phyloP scores from a whole-genome alignment of 108 stramenopile genomes.

The Stephanodiscus minutulus region DNA sequence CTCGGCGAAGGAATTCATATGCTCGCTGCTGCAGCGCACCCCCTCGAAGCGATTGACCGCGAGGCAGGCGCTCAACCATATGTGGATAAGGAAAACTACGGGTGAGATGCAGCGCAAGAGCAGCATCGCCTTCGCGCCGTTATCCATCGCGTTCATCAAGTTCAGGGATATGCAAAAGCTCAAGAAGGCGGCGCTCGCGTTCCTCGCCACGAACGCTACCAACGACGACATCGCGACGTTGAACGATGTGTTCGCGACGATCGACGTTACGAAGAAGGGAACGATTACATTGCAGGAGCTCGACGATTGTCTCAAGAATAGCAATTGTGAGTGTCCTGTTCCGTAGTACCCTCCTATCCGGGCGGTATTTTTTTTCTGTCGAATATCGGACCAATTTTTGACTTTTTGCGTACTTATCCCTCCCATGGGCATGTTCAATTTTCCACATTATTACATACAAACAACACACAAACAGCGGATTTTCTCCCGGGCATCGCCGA shows the following conservation, averaged over 20 bases:
- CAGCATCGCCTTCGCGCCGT: slow-evolving; percentile 32
- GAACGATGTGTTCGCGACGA: slow-evolving; percentile 72
- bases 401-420: not conserved
- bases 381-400: not conserved
- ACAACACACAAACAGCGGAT: slow-evolving; percentile 17
- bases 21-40: slow-evolving; percentile 60
- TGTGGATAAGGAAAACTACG: slow-evolving; percentile 70
- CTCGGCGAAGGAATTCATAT: slow-evolving; percentile 77
- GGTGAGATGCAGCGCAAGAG: slow-evolving; percentile 13
- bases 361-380: not conserved
- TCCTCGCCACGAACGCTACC: slow-evolving; percentile 80
- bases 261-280: slow-evolving; percentile 76
- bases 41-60: slow-evolving; percentile 76
- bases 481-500: slow-evolving; percentile 20
- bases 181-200: slow-evolving; percentile 82
- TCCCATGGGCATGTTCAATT: not conserved
- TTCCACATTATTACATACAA: not conserved
- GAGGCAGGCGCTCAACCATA: slow-evolving; percentile 67
- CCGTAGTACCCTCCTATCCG: not conserved
- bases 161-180: slow-evolving; percentile 85
- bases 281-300: slow-evolving; percentile 75
- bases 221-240: slow-evolving; percentile 71
- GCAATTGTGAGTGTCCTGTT: slow-evolving; percentile 25
- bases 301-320: slow-evolving; percentile 60
- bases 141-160: slow-evolving; percentile 65